phyloP scores from a whole-genome alignment of 768 basidiomycete species.

The Tubosaeta brunneosetosa region DNA sequence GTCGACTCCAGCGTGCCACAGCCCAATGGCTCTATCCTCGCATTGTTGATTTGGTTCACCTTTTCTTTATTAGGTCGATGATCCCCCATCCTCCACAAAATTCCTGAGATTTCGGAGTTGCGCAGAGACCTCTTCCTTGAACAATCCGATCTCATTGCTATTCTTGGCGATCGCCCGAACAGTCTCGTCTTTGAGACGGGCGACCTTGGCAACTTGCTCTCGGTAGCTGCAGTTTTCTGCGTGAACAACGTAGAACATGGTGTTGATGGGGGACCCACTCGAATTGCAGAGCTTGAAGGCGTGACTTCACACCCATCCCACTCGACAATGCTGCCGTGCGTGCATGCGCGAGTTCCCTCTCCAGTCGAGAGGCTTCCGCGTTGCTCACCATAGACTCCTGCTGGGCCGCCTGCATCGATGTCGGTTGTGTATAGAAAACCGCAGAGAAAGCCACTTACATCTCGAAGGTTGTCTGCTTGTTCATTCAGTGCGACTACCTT shows the following conservation, averaged over 20 bases:
- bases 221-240: slow-evolving; percentile 49
- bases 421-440: slow-evolving; percentile 1
- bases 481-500: slow-evolving; percentile 66
- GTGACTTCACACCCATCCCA: slow-evolving; percentile 78
- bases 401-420: slow-evolving; percentile 58
- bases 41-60: background rate
- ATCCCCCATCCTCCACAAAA: slow-evolving; percentile 54
- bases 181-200: slow-evolving; percentile 72
- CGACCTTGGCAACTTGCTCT: slow-evolving; percentile 74
- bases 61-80: background rate
- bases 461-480: slow-evolving; percentile 77
- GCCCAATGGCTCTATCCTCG: background rate
- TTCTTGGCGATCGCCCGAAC: slow-evolving; percentile 79
- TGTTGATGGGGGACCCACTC: slow-evolving; percentile 43
- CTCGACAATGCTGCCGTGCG: slow-evolving; percentile 71
- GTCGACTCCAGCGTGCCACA: background rate
- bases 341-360: slow-evolving; percentile 70
- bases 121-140: slow-evolving; percentile 74
- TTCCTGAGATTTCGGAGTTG: slow-evolving; percentile 64
- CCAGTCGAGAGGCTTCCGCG: slow-evolving; percentile 60
- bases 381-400: slow-evolving; percentile 66
- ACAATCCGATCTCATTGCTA: slow-evolving; percentile 76
- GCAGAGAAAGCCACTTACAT: slow-evolving; percentile 44
- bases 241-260: slow-evolving; percentile 1
- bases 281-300: slow-evolving; percentile 72